Percentiles rank a stretch among this genome's conserved stretches.
phyloP scores from a whole-genome alignment of 805 yeast species.

The Suhomyces faveliae region DNA sequence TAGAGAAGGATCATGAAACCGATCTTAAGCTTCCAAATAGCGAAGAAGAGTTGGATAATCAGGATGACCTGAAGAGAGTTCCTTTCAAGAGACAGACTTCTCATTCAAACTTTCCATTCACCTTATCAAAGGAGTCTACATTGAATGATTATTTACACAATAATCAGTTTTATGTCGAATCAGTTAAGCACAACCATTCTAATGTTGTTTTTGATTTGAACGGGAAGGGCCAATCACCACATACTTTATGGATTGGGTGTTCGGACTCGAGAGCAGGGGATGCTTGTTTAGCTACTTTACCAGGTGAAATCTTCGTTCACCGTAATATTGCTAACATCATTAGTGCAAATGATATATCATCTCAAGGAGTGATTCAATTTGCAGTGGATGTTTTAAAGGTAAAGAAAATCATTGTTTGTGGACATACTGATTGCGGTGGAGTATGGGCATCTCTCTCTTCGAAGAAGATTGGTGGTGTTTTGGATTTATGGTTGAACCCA shows the following conservation, averaged over 20 bases:
- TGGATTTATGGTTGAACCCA: conserved; percentile 71
- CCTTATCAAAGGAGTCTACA: conserved; percentile 47
- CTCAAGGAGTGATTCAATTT: conserved; percentile 79
- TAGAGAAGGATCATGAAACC: conserved; percentile 40
- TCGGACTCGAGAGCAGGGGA: conserved; percentile 91
- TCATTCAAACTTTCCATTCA: conserved; percentile 41
- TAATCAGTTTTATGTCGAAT: conserved; percentile 47
- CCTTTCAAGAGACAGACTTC: conserved; percentile 4
- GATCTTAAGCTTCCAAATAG: conserved; percentile 20
- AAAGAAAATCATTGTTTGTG: conserved; percentile 79
- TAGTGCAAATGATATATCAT: conserved; percentile 66
- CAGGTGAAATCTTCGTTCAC: conserved; percentile 89
- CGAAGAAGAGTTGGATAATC: neutral
- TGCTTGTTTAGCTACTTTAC: conserved; percentile 67
- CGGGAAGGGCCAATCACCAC: conserved; percentile 86
- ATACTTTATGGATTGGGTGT: conserved; percentile 92
- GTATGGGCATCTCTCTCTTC: conserved; percentile 73
- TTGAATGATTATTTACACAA: conserved; percentile 48
- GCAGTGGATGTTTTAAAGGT: conserved; percentile 85
- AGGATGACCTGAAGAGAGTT: neutral
- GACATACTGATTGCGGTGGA: conserved; percentile 96
- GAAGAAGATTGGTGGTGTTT: conserved; percentile 61
- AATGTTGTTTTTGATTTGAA: conserved; percentile 55
- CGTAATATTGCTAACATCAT: conserved; percentile 85
- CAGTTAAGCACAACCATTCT: conserved; percentile 50